A percentile compares a stretch with the other conserved stretches of the same genome.
Evolutionary conservation across 768 basidiomycete species (phyloP).

Genomic region (Gloeopeniophorella convolvens): DNA sequence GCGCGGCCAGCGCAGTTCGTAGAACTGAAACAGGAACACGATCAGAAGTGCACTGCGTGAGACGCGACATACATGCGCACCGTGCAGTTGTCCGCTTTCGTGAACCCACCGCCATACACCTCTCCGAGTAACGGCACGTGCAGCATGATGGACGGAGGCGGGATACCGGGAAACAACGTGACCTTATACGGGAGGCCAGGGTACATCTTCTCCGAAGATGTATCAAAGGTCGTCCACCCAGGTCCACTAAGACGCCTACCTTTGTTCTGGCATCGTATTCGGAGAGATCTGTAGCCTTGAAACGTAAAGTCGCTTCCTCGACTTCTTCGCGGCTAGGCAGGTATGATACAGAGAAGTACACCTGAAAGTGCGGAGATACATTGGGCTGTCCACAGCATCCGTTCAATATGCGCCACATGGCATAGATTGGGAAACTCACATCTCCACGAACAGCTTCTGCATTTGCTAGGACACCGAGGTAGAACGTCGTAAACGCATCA

Average conservation of each 20-base stretch:
- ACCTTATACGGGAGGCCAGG: slow-evolving; percentile 48
- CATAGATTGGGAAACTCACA: slow-evolving; percentile 28
- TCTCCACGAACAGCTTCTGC: slow-evolving; percentile 32
- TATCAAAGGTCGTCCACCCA: too few species aligned
- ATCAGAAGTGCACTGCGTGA: neutral
- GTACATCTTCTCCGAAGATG: slow-evolving; percentile 16
- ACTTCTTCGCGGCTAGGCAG: slow-evolving; percentile 61
- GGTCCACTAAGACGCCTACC: slow-evolving; percentile 16
- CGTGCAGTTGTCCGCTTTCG: slow-evolving; percentile 51
- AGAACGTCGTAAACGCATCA: slow-evolving; percentile 70
- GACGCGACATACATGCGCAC: slow-evolving; percentile 32
- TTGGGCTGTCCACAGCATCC: neutral
- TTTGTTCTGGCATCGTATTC: slow-evolving; percentile 26
- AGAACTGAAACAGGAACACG: slow-evolving; percentile 43
- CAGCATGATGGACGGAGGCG: slow-evolving; percentile 51
- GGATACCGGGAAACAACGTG: slow-evolving; percentile 40
- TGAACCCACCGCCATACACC: slow-evolving; percentile 78
- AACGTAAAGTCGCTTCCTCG: slow-evolving; percentile 64
- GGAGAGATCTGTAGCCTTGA: slow-evolving; percentile 41
- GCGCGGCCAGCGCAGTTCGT: slow-evolving; percentile 80
- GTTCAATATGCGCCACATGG: neutral
- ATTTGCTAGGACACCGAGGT: slow-evolving; percentile 63
- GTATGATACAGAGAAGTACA: slow-evolving; percentile 74
- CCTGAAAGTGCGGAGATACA: slow-evolving; percentile 50
- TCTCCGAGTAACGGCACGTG: slow-evolving; percentile 60